Evolutionary conservation across 2,329 filamentous ascomycete species (phyloP).

Genomic region (Juglanconis juglandina): DNA sequence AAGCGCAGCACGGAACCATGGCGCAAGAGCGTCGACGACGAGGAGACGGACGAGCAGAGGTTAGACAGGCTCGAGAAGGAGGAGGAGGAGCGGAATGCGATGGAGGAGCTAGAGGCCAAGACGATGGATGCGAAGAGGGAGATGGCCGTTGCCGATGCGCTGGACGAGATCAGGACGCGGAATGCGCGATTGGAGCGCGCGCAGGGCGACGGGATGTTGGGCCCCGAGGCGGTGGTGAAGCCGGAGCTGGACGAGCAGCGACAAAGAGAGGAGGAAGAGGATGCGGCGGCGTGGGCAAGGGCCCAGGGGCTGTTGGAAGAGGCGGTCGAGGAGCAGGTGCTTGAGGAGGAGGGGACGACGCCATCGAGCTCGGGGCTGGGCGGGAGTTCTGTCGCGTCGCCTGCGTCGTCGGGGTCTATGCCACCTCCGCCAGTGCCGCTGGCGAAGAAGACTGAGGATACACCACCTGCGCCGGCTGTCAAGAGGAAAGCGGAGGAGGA

Average conservation of each 20-base stretch:
- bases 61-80: constrained; percentile 76
- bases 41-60: constrained; percentile 77
- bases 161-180: constrained; percentile 89
- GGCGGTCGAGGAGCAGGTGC: constrained; percentile 48
- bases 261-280: constrained; percentile 67
- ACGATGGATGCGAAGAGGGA: constrained; percentile 88
- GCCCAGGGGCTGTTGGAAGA: constrained; percentile 44
- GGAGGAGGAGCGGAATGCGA: constrained; percentile 76
- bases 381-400: constrained; percentile 17
- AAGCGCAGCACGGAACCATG: constrained; percentile 93
- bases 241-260: constrained; percentile 53
- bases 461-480: constrained; percentile 24
- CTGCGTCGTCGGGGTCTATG: not conserved
- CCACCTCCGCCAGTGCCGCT: constrained; percentile 11
- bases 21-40: constrained; percentile 65
- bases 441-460: constrained; percentile 24
- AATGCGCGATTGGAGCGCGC: constrained; percentile 85
- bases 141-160: constrained; percentile 92
- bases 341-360: constrained; percentile 1
- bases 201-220: constrained; percentile 61
- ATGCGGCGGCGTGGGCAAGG: constrained; percentile 69
- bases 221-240: constrained; percentile 49
- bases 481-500: constrained; percentile 32
- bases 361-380: constrained; percentile 24
- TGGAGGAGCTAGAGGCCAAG: constrained; percentile 93